Base-by-base conservation (phyloP, 106 monocot species). In the Vanilla planifolia region DNA sequence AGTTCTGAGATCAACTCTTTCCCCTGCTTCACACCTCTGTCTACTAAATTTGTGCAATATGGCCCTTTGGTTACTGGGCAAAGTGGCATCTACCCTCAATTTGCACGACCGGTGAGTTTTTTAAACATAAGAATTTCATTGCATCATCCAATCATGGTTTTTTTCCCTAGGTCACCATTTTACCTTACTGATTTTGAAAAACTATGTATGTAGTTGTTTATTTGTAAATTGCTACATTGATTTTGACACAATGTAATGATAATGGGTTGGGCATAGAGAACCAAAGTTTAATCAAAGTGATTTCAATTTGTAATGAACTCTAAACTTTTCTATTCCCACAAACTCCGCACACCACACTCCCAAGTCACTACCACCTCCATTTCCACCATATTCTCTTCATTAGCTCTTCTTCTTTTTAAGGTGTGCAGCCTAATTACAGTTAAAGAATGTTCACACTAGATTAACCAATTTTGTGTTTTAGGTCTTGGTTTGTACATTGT, bases 31-130 rank as follows among this genome's bases (percentile, higher is more conserved):
- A 47, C 52, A 24, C 48, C 68, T 46, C 13, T 72, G 22, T 48
- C 81, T 26, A 37, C 66, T 21, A 82, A 82, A 61, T 48, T 63
- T 33, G 60, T 70, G 19, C 68, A 69, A 24, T 73, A 73, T 45
- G 73, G 47, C 70, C 61, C 65, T 37, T 45, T 77, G 46, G 35
- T 52, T 63, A 8, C 68, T 32, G 65, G 44, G 33, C 61, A 73
- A 37, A 58, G 16, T 70, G 73, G 33, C 23, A 48, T 77, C 50
- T 30, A 25, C 23, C 10, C 66, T 63, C 71, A 76, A 50, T 73
- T 61, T 70, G 16, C 69, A 61, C 77, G 59, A 21, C 53, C 55
- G 22, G 82, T 82, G 69, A 47, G 68, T 82, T 32, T 62, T 41
- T 20, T 58, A n/a, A n/a, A 5, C 10, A 55, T 17, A 35, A 57